phyloP scores from a whole-genome alignment of 805 yeast genomes.

The Ogataea methylovora region DNA sequence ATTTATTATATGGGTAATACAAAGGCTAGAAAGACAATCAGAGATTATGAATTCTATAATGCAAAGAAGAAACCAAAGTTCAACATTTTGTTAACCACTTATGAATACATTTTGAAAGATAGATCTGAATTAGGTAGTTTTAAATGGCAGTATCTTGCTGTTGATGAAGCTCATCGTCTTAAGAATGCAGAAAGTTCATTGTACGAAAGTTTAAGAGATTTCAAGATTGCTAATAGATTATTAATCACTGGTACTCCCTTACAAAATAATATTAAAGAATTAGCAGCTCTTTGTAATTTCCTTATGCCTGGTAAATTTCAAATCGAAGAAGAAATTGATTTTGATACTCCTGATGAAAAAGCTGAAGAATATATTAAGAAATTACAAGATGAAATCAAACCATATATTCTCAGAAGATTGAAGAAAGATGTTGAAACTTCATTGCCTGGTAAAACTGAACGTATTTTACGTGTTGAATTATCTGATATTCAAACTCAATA shows the following conservation, averaged over 20 bases:
- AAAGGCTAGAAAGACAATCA: slow-evolving; percentile 69
- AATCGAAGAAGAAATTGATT: slow-evolving; percentile 93
- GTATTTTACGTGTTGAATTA: slow-evolving; percentile 89
- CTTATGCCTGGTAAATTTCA: slow-evolving; percentile 90
- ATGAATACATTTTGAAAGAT: slow-evolving; percentile 93
- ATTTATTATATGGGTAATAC: slow-evolving; percentile 91
- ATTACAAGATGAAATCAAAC: slow-evolving; percentile 78
- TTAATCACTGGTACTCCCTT: slow-evolving; percentile 97
- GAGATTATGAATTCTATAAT: slow-evolving; percentile 77
- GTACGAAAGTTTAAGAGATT: slow-evolving; percentile 78
- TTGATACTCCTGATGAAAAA: slow-evolving; percentile 77
- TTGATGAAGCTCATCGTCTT: slow-evolving; percentile 96
- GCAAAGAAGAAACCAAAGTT: slow-evolving; percentile 69
- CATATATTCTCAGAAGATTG: slow-evolving; percentile 85
- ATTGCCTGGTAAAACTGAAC: slow-evolving; percentile 90
- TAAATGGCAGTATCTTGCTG: slow-evolving; percentile 95
- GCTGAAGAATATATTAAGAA: slow-evolving; percentile 87
- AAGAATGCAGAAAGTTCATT: slow-evolving; percentile 91
- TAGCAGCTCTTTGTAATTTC: slow-evolving; percentile 91
- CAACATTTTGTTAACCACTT: slow-evolving; percentile 88
- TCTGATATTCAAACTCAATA: slow-evolving; percentile 94
- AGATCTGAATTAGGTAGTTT: slow-evolving; percentile 69
- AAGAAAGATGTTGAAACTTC: slow-evolving; percentile 98
- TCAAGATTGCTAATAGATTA: slow-evolving; percentile 76
- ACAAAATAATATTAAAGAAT: slow-evolving; percentile 90